These are phyloP conservation scores for Rutstroemia sp. DNA, from an alignment of 2,329 filamentous ascomycete species.

Conservation along the genomic window DNA sequence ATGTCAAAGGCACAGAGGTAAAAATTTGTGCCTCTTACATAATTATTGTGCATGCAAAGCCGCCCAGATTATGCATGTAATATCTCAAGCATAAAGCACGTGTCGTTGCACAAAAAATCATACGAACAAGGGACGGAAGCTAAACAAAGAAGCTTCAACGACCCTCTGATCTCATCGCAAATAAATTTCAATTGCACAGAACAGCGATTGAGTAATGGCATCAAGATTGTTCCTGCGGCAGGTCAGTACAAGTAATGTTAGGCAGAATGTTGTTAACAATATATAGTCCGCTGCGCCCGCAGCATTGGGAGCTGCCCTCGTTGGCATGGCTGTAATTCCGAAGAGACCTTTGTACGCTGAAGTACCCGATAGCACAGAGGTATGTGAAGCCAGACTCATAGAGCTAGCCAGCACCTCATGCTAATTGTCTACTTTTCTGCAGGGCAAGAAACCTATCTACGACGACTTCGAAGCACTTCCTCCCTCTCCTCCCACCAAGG, in stretches of 20 bases:
- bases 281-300: slow-evolving; percentile 41
- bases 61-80: no score
- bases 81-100: not conserved
- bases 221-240: slow-evolving; percentile 44
- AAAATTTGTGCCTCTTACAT: no score
- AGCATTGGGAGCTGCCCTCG: slow-evolving; percentile 33
- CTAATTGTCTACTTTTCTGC: slow-evolving; percentile 27
- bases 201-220: slow-evolving; percentile 38
- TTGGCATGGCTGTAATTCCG: slow-evolving; percentile 39
- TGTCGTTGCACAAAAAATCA: not conserved
- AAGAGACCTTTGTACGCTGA: slow-evolving; percentile 42
- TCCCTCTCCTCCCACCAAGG: slow-evolving; percentile 25
- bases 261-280: slow-evolving; percentile 16
- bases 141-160: slow-evolving; percentile 8
- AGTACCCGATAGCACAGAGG: slow-evolving; percentile 26
- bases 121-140: slow-evolving; percentile 1
- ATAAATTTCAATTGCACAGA: slow-evolving; percentile 3
- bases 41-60: no score
- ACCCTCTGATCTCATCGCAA: not conserved
- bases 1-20: no score
- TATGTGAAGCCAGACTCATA: slow-evolving; percentile 10
- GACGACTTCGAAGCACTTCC: slow-evolving; percentile 51
- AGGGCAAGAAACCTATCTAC: slow-evolving; percentile 67
- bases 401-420: not conserved
- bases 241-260: slow-evolving; percentile 31